Evolutionary conservation across 768 basidiomycete species (phyloP).

Genomic region (Lactarius hatsudake): DNA sequence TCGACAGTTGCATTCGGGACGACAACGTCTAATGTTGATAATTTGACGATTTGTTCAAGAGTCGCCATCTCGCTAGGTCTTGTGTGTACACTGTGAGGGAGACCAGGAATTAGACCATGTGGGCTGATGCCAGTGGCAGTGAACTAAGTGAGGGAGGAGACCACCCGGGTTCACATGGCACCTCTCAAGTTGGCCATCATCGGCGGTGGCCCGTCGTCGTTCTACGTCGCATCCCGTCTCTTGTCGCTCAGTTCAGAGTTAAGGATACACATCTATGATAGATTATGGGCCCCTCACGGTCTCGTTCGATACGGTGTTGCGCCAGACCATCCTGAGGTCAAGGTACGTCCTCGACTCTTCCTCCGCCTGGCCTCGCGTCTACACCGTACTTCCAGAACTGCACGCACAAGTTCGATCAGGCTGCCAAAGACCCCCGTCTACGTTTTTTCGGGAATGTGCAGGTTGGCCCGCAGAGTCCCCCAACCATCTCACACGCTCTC

Average conservation of each 20-base stretch:
- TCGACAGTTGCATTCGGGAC: conserved; percentile 63
- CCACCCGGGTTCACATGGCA: conserved; percentile 14
- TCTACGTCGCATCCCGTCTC: conserved; percentile 87
- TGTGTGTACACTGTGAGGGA: background rate
- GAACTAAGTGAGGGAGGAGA: too few species aligned
- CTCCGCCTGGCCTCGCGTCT: conserved; percentile 2
- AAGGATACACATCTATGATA: conserved; percentile 85
- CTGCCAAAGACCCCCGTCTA: conserved; percentile 65
- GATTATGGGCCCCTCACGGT: conserved; percentile 92
- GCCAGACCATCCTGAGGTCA: conserved; percentile 98
- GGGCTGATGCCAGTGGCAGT: background rate
- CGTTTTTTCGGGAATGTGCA: too few species aligned
- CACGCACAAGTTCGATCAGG: conserved; percentile 88
- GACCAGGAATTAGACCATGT: background rate
- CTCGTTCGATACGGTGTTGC: conserved; percentile 95
- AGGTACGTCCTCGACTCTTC: conserved; percentile 46
- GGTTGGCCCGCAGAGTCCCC: too few species aligned
- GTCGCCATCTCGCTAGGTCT: conserved; percentile 36
- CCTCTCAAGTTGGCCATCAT: conserved; percentile 80
- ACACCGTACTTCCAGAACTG: conserved; percentile 64
- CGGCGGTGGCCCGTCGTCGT: conserved; percentile 95
- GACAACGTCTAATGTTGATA: conserved; percentile 56
- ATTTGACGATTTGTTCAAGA: conserved; percentile 62
- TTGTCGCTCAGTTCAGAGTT: conserved; percentile 49
- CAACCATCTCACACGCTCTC: conserved; percentile 48